These are phyloP conservation scores for Leccinum disarticulatum DNA, from an alignment of 768 basidiomycete genomes.

Conservation along the genomic window DNA sequence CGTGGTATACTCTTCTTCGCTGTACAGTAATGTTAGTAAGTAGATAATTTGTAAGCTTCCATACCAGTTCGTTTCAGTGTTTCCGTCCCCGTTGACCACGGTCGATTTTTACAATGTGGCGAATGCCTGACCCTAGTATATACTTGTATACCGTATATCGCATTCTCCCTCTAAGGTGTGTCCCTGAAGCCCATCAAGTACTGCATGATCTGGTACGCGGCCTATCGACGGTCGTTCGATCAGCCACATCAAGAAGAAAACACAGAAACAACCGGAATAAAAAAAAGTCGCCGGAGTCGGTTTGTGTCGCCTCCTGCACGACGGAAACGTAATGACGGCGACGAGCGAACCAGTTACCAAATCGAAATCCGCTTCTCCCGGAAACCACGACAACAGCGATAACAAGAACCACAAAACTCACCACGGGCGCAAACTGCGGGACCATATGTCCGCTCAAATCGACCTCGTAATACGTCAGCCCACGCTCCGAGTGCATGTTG, in stretches of 20 bases:
- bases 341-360: neutral
- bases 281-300: too few relatives aligned
- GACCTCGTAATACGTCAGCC: slow-evolving; percentile 67
- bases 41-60: too few relatives aligned
- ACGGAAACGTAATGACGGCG: neutral
- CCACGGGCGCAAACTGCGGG: slow-evolving; percentile 64
- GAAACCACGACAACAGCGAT: neutral
- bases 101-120: too few relatives aligned
- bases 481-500: slow-evolving; percentile 63
- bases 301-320: neutral
- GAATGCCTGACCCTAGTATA: too few relatives aligned
- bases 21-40: too few relatives aligned
- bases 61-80: too few relatives aligned
- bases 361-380: too few relatives aligned
- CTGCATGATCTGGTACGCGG: slow-evolving; percentile 69
- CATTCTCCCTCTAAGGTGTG: slow-evolving; percentile 30
- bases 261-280: too few relatives aligned
- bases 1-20: too few relatives aligned
- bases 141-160: neutral
- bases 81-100: too few relatives aligned
- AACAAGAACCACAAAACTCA: slow-evolving; percentile 31
- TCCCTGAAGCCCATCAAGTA: slow-evolving; percentile 64
- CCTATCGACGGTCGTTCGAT: slow-evolving; percentile 36
- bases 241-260: neutral
- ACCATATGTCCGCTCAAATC: slow-evolving; percentile 74